Percentiles rank a stretch among this genome's conserved stretches.
Conservation (phyloP, 495 filamentous ascomycete genomes). For the Aspergillus wentii region DNA sequence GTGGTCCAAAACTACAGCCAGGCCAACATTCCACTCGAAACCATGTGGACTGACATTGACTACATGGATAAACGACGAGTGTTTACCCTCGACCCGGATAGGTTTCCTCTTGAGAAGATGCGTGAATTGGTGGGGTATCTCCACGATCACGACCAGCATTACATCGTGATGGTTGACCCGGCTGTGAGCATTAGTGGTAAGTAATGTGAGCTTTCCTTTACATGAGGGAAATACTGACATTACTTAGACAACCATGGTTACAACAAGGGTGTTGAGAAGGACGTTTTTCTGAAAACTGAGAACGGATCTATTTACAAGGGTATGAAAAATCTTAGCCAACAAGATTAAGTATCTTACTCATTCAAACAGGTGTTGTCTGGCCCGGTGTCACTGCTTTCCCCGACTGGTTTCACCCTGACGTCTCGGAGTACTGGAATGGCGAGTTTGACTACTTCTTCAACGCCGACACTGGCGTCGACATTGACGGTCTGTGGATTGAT, state of each 20-base stretch:
- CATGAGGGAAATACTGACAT: background rate
- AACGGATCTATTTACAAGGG: conserved; percentile 69
- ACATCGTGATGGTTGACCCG: conserved; percentile 86
- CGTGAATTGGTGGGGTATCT: conserved; percentile 67
- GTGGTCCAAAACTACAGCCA: conserved; percentile 74
- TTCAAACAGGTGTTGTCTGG: conserved; percentile 67
- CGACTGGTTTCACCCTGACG: conserved; percentile 75
- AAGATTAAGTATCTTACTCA: background rate
- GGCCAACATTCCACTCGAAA: conserved; percentile 76
- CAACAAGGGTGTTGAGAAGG: conserved; percentile 54
- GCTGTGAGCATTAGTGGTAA: conserved; percentile 50
- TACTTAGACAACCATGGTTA: conserved; percentile 57
- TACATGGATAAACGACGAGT: conserved; percentile 67
- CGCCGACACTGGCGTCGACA: conserved; percentile 61
- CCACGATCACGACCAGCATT: conserved; percentile 70
- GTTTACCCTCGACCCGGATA: conserved; percentile 70
- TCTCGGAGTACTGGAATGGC: conserved; percentile 66
- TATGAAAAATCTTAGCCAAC: conserved; percentile 2
- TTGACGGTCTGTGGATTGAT: conserved; percentile 86
- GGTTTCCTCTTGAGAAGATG: conserved; percentile 65
- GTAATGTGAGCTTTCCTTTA: conserved; percentile 3
- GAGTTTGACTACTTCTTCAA: conserved; percentile 70
- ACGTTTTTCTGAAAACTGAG: conserved; percentile 58
- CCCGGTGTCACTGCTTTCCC: conserved; percentile 76
- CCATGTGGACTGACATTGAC: conserved; percentile 86